Base-by-base conservation (phyloP, 1,284 basidiomycete species). In the Trametes sp. region DNA sequence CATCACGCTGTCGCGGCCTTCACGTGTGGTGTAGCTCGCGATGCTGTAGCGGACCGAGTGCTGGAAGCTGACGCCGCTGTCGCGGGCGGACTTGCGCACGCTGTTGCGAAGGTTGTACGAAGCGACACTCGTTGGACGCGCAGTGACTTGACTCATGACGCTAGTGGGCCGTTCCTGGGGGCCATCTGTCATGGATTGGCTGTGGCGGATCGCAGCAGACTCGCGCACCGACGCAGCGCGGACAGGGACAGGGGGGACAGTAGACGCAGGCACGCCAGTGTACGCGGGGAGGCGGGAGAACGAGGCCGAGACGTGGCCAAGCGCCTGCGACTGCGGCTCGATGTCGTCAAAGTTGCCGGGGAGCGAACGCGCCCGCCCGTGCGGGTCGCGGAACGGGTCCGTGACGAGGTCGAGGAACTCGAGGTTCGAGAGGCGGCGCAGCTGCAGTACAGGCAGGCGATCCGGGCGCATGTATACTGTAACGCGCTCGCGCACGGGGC, bases 341-440 rank as follows among this genome's bases (percentile, higher is more conserved):
- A 44, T 21, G 14, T 54, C 54, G 11, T 65, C 59, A 50, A 63
- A 62, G 45, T 48, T 54, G 4, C 52, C 45, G 1, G 68, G 70
- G 4, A 70, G 70, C 10, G 67, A 67, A 28, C 53, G 63, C 26
- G 65, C 57, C 19, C 66, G 66, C 10, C 59, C 31, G 21, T 56
- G 58, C 6, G 62, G 61, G 33, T 69, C 66, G 54, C 62, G 57
- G 67, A 65, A 66, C n/a, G 67, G 61, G 50, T 72, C 63, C 6
- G 62, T 57, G 44, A 64, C 54, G 55, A 68, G 63, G 50, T 69
- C 66, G 53, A 67, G 63, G 54, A 87, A 70, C 46, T 81, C 78
- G 36, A 87, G 74, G 29, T 74, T 73, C 0, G 89, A 90, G 64
- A 91, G 63, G 10, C 73, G 85, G 23, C 87, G 84, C 67, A 92